Evolutionary conservation across 306 rosid genomes (phyloP).

Genomic region (Rosa rugosa): DNA sequence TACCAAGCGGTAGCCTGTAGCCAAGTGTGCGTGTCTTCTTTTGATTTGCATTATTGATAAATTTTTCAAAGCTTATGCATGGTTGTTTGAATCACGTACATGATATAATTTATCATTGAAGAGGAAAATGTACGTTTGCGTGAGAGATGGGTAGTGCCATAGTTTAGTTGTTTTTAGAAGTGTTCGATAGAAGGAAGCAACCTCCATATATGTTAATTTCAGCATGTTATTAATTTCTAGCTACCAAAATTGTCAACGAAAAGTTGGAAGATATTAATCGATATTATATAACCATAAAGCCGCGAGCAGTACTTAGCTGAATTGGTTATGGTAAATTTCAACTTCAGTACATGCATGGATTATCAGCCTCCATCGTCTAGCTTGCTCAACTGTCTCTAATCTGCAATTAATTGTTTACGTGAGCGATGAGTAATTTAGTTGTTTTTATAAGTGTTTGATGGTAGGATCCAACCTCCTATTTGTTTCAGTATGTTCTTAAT

Average conservation of each 20-base stretch:
- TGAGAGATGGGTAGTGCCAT: background rate
- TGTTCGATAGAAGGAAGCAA: background rate
- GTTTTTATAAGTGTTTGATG: no score
- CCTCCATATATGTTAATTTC: background rate
- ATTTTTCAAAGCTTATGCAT: background rate
- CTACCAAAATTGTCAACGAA: no score
- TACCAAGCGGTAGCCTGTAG: background rate
- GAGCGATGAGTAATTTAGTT: no score
- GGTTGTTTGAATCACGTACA: background rate
- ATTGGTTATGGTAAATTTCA: background rate
- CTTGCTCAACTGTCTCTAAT: background rate
- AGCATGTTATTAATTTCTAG: background rate
- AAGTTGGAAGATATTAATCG: background rate
- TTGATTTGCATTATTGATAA: background rate
- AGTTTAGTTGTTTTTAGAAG: background rate
- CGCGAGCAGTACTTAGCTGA: background rate
- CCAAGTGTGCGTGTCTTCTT: background rate
- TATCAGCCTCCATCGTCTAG: background rate
- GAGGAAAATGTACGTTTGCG: background rate
- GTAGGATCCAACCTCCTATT: no score
- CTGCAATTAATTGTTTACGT: background rate
- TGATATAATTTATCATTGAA: background rate
- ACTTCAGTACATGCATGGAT: background rate
- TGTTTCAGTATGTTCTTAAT: no score
- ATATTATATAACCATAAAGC: background rate